Evolutionary conservation across 208 protist genomes (phyloP), one percentile per base, ranked within the genome.

Genomic region (Leptomonas seymouri): DNA sequence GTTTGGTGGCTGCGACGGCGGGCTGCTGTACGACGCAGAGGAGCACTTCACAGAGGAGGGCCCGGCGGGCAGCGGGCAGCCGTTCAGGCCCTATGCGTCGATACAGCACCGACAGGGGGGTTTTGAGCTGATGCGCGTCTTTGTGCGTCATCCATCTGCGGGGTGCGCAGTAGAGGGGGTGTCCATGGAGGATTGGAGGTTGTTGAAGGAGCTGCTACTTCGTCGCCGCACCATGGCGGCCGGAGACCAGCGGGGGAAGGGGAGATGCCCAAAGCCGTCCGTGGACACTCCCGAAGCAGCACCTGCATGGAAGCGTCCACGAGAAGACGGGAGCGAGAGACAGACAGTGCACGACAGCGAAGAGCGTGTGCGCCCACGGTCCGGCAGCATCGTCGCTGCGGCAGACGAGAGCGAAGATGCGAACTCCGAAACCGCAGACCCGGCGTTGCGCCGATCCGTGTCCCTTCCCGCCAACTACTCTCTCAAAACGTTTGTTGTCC

Each of bases 111-210:
- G 62, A 23, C 0, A 6, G 21, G 62, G 81, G 14, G 67, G 72
- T 12, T 95, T 93, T 69, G 87, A 92, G 71, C 67, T 95, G 2
- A 82, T 95, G 4, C 82, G 87, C 31, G 78, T 91, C 6, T 89
- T 76, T 69, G 53, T 90, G 42, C 58, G 46, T 3, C 39, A 21
- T 2, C 14, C 49, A 20, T 44, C 65, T 9, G n/a, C 8, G 42
- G 30, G 12, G 31, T 11, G 20, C 44, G 65, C 27, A 15, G 46
- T 48, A 3, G 62, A 25, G 18, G 79, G 85, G 11, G 76, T 93
- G 14, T 63, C 69, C 20, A 31, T 60, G 23, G 61, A 70, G 28
- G 76, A 84, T 30, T 89, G 85, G 84, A 55, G 50, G 25, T 48
- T 79, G 15, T 58, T 90, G 25, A 62, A 73, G 30, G 42, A 55